phyloP scores from a whole-genome alignment of 345 rosid species.

The Abelmoschus esculentus region DNA sequence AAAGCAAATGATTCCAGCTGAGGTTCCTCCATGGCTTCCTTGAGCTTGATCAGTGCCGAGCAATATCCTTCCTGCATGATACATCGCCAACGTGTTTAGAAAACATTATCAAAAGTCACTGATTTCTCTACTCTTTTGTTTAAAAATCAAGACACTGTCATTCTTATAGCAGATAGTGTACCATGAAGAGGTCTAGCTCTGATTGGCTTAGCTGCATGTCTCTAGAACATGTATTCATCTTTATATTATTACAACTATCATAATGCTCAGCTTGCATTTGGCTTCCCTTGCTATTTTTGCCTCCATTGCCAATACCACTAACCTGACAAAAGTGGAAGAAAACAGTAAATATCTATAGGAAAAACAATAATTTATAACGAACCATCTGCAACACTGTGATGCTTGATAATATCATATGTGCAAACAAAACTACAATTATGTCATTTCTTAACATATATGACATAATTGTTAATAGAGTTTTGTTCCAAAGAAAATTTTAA shows the following conservation, averaged over 20 bases:
- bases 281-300: not conserved
- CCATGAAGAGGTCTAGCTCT: conserved; percentile 47
- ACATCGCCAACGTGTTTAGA: not conserved
- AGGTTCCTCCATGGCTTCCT: conserved; percentile 49
- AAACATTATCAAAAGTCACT: no score
- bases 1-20: conserved; percentile 42
- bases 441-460: not conserved
- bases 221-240: conserved; percentile 9
- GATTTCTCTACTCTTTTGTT: no score
- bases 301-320: conserved; percentile 10
- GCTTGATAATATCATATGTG: not conserved
- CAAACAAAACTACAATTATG: not conserved
- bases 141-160: no score
- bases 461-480: no score
- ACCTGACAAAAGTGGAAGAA: conserved; percentile 16
- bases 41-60: conserved; percentile 32
- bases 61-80: conserved; percentile 44
- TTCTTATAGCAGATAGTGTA: conserved; percentile 1
- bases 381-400: no score
- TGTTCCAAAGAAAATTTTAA: no score
- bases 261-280: conserved; percentile 3
- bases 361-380: no score
- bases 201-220: conserved; percentile 22
- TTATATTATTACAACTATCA: not conserved
- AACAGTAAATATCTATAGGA: no score